A percentile compares a stretch with the other conserved stretches of the same genome.
These are phyloP conservation scores for Excoecaria agallocha DNA, from an alignment of 345 rosid genomes.

Conservation along the genomic window DNA sequence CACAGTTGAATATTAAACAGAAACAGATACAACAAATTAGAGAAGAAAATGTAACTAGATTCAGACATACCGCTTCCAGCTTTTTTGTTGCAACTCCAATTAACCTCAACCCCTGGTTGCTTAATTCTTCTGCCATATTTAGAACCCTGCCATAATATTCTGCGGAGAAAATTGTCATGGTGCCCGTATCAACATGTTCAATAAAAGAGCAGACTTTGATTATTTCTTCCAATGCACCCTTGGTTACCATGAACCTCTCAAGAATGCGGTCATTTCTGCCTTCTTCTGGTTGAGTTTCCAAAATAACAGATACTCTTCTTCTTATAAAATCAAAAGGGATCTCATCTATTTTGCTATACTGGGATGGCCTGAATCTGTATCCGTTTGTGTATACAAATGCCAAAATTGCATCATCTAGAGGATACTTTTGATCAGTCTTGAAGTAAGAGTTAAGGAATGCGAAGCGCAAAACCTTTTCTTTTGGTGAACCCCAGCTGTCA, in stretches of 20 bases:
- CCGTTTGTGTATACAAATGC: conserved; percentile 64
- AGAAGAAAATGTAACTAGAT: not conserved
- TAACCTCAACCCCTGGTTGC: conserved; percentile 57
- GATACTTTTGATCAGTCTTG: conserved; percentile 74
- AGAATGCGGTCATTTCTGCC: conserved; percentile 21
- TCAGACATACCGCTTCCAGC: conserved; percentile 37
- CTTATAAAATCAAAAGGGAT: conserved; percentile 65
- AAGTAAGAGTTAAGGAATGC: conserved; percentile 69
- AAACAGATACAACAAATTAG: not conserved
- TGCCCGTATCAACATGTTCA: conserved; percentile 34
- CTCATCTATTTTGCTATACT: conserved; percentile 60
- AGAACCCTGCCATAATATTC: conserved; percentile 46
- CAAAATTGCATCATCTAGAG: conserved; percentile 69
- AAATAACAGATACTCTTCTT: conserved; percentile 53
- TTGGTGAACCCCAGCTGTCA: conserved; percentile 46
- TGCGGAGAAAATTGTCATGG: conserved; percentile 28
- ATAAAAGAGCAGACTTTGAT: conserved; percentile 57
- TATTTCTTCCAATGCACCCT: conserved; percentile 74
- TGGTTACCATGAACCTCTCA: conserved; percentile 45
- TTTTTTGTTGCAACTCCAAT: conserved; percentile 55
- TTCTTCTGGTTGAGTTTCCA: conserved; percentile 40
- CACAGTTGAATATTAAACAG: not conserved
- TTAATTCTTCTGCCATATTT: conserved; percentile 47
- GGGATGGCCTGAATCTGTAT: conserved; percentile 60
- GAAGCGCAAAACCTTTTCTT: conserved; percentile 53